Evolutionary conservation across 768 basidiomycete species (phyloP).

Genomic region (Suillus discolor): DNA sequence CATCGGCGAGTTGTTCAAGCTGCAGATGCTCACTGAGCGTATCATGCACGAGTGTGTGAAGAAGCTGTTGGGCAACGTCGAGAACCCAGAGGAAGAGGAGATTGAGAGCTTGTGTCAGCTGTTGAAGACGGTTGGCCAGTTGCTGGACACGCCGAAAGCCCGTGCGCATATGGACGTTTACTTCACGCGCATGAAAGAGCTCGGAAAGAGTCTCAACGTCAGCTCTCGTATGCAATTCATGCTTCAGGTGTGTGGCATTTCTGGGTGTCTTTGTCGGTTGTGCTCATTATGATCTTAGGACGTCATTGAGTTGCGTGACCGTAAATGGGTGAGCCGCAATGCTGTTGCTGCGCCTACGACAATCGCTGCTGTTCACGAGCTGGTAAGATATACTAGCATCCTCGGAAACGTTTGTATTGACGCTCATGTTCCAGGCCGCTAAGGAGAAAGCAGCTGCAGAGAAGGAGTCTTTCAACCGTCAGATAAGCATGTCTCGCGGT

Average conservation of each 20-base stretch:
- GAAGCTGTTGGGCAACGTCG: slow-evolving; percentile 91
- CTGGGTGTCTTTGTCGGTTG: slow-evolving; percentile 3
- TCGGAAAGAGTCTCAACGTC: slow-evolving; percentile 76
- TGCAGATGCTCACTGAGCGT: slow-evolving; percentile 95
- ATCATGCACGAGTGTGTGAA: slow-evolving; percentile 99
- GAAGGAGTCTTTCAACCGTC: slow-evolving; percentile 61
- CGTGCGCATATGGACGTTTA: slow-evolving; percentile 89
- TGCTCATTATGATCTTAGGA: slow-evolving; percentile 56
- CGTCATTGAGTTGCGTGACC: slow-evolving; percentile 83
- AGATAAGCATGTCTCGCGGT: slow-evolving; percentile 83
- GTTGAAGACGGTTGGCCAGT: slow-evolving; percentile 82
- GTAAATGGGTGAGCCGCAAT: slow-evolving; percentile 79
- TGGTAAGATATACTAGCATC: slow-evolving; percentile 12
- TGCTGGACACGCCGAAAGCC: slow-evolving; percentile 83
- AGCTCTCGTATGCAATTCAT: slow-evolving; percentile 92
- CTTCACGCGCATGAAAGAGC: slow-evolving; percentile 86
- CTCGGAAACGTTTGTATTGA: neutral
- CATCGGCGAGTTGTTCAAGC: slow-evolving; percentile 97
- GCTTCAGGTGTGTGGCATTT: slow-evolving; percentile 72
- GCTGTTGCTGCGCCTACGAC: slow-evolving; percentile 80
- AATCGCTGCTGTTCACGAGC: slow-evolving; percentile 86
- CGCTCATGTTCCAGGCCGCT: slow-evolving; percentile 55
- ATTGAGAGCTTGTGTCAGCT: slow-evolving; percentile 96
- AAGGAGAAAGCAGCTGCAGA: slow-evolving; percentile 76
- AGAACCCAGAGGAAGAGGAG: slow-evolving; percentile 97